These are phyloP conservation scores for Suillus luteus DNA, from an alignment of 768 basidiomycete species.

Conservation along the genomic window DNA sequence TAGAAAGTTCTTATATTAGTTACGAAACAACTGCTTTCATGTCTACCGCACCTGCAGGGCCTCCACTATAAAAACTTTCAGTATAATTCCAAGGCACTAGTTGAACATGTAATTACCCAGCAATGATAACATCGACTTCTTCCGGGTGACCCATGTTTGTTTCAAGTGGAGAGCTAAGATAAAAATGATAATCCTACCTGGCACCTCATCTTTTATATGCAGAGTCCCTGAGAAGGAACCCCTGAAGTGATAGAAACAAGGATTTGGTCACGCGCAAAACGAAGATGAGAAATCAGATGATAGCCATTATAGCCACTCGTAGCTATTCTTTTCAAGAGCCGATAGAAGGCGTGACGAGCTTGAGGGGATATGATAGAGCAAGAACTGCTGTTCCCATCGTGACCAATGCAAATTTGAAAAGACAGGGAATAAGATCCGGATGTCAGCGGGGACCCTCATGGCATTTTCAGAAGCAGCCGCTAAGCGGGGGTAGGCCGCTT, in stretches of 20 bases:
- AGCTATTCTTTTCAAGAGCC: not conserved
- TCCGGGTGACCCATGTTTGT: conserved; percentile 52
- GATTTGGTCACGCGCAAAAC: not conserved
- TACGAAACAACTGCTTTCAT: not conserved
- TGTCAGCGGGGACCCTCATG: not conserved
- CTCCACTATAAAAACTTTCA: conserved; percentile 43
- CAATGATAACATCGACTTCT: conserved; percentile 73
- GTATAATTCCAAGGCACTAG: conserved; percentile 4
- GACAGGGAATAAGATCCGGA: not conserved
- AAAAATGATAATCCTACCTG: not conserved
- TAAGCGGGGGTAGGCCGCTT: not conserved
- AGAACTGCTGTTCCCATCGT: not conserved
- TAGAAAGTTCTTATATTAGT: conserved; percentile 7
- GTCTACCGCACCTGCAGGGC: conserved; percentile 52
- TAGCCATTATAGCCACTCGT: conserved; percentile 1
- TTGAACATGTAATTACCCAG: conserved; percentile 42
- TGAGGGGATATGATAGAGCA: not conserved
- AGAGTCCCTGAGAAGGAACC: conserved; percentile 11
- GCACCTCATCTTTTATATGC: conserved; percentile 19
- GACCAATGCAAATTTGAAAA: not conserved
- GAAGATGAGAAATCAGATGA: conserved; percentile 21
- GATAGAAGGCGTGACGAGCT: not conserved
- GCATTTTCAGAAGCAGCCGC: not conserved
- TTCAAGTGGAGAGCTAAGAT: conserved; percentile 8
- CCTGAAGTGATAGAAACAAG: conserved; percentile 7